Base-by-base conservation (phyloP, 768 basidiomycete species). In the Russula brevipes region DNA sequence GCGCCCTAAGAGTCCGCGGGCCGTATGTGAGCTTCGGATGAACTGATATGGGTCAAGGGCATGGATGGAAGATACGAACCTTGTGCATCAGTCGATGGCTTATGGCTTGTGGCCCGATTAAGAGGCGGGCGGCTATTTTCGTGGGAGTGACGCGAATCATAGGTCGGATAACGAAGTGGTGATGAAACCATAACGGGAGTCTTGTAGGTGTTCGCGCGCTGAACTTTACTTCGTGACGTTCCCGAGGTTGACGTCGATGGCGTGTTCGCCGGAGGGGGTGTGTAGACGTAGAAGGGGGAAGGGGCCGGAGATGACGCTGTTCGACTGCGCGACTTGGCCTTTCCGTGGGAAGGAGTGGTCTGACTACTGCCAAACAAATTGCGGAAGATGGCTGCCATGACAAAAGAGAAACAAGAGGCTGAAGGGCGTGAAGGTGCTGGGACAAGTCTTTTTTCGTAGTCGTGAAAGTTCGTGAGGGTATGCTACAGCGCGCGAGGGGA, bases 381-480 rank as follows among this genome's bases (percentile, higher is more conserved):
- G 64, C 82, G 82, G 61, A 83, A 69, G 73, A 81, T 80, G 39
- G 82, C 78, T 54, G 80, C 76, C 81, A 82, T 82, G 60, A 59
- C 67, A 57, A 39, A 52, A 31, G 45, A 36, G 24, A 54, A 19
- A 30, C 14, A 36, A 38, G 46, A 30, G 49, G 16, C 16, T 33
- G 41, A 16, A 38, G 3, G 54, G 31, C 38, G 31, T 63, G 54
- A 60, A 47, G 39, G 53, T 24, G n/a, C 5, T 30, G 36, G 49
- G 46, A 39, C 8, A 30, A 54, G 44, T n/a, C 49, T 3, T 4
- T 61, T 44, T 24, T n/a, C 10, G n/a, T 41, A 49, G 49, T 63
- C 64, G 64, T 65, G 51, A 65, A 46, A 51, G 17, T 12, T 64
- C 54, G 61, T 57, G 17, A 56, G 42, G 49, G 41, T 50, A 56